phyloP scores from a whole-genome alignment of 768 basidiomycete genomes.

The Crucibulum laeve region DNA sequence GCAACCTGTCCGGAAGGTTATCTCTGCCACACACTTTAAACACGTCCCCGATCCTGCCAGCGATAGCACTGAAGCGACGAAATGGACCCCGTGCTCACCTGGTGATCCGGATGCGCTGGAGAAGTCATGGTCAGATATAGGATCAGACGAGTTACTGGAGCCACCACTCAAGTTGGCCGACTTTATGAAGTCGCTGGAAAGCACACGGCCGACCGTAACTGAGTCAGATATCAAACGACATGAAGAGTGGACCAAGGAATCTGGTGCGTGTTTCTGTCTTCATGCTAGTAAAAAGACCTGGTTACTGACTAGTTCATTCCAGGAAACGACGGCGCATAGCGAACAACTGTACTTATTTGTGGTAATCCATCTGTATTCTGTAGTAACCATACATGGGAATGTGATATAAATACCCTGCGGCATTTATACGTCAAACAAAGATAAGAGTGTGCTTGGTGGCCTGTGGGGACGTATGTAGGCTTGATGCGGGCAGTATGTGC shows the following conservation, averaged over 20 bases:
- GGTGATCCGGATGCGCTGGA: constrained; percentile 84
- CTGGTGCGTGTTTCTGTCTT: constrained; percentile 44
- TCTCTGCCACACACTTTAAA: constrained; percentile 95
- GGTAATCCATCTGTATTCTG: too few species aligned
- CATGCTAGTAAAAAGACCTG: background rate
- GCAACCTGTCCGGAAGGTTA: constrained; percentile 97
- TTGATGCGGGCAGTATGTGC: too few species aligned
- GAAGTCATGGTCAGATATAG: constrained; percentile 85
- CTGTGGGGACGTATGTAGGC: too few species aligned
- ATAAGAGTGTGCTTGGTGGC: too few species aligned
- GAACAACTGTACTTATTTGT: background rate
- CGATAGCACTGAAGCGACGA: constrained; percentile 26
- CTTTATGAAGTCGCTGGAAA: constrained; percentile 77
- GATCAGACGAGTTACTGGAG: constrained; percentile 86
- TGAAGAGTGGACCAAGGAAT: constrained; percentile 81
- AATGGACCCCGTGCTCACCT: constrained; percentile 96
- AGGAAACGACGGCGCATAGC: constrained; percentile 28
- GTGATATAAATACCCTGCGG: too few species aligned
- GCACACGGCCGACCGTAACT: constrained; percentile 84
- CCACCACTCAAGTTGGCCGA: constrained; percentile 75
- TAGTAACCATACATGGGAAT: too few species aligned
- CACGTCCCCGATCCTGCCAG: constrained; percentile 29
- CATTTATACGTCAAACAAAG: too few species aligned
- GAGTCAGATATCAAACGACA: constrained; percentile 82
- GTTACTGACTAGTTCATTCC: constrained; percentile 1